A percentile compares a stretch with the other conserved stretches of the same genome.
These are phyloP conservation scores for Cladosporium sp. DNA, from an alignment of 2,329 filamentous ascomycete genomes.

Conservation along the genomic window DNA sequence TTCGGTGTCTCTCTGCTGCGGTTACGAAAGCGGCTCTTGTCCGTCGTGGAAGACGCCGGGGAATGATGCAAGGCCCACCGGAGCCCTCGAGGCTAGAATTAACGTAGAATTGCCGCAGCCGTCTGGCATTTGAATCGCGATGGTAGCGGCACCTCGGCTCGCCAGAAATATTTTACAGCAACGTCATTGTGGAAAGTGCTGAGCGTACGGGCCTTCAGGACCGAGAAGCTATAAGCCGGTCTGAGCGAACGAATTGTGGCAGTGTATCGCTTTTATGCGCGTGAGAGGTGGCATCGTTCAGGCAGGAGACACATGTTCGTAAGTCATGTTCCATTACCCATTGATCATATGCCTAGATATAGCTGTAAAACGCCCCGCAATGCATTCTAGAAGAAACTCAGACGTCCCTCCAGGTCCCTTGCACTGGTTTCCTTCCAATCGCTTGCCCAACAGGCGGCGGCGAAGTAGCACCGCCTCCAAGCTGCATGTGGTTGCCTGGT, in stretches of 20 bases:
- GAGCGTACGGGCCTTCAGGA: too few species aligned
- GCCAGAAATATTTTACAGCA: too few species aligned
- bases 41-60: not conserved
- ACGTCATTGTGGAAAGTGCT: too few species aligned
- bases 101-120: not conserved
- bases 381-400: constrained; percentile 4
- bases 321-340: not conserved
- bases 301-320: too few species aligned
- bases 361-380: not conserved
- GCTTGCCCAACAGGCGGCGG: constrained; percentile 8
- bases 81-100: not conserved
- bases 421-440: constrained; percentile 27
- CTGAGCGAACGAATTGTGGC: too few species aligned
- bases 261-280: too few species aligned
- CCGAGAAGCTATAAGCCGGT: too few species aligned
- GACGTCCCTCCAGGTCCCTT: constrained; percentile 30
- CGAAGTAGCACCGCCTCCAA: constrained; percentile 12
- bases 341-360: too few species aligned
- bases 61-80: not conserved
- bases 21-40: not conserved
- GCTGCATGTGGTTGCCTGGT: constrained; percentile 15
- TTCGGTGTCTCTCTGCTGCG: not conserved
- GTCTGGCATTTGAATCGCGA: not conserved
- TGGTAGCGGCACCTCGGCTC: not conserved
- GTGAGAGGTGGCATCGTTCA: too few species aligned